Base-by-base conservation (phyloP, 1,284 basidiomycete species). In the Hymenochaete sp. region DNA sequence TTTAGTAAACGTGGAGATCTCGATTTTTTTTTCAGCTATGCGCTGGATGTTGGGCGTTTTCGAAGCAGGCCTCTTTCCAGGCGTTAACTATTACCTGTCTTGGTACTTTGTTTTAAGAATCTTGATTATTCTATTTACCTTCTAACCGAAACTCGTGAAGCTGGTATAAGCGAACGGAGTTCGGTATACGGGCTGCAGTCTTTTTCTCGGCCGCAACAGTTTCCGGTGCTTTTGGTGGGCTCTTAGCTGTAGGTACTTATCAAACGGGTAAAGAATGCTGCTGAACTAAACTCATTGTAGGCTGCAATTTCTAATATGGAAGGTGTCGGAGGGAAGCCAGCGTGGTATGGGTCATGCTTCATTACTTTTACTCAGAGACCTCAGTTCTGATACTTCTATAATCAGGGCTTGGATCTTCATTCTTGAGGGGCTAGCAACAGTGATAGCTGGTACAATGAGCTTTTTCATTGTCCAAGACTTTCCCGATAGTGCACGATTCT, bases 391-490 rank as follows among this genome's bases (percentile, higher is more conserved):
- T 29, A 39, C n/a, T 11, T 68, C 66, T 1, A 73, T 6, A 21
- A 4, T 16, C 26, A 42, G 77, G 76, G 67, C 79, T 27, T 85
- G 82, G 82, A 83, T 86, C 57, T 85, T 87, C 63, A 79, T 80
- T 53, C 53, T 81, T 16, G 76, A 80, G 52, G 79, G 77, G 22
- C 66, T 87, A 25, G 66, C 66, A 18, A 89, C 85, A 2, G 72
- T 87, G 24, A 6, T 85, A 18, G 77, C 78, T 2, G 82, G 81
- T 2, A 55, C 62, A n/a, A 55, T 67, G 3, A 83, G 82, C 3
- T 88, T 79, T 67, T 88, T 74, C 72, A 75, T 87, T 53, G 76
- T 87, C 50, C 77, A 82, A 56, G 86, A 89, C 61, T 89, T 89
- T 65, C 85, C 84, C 3, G 82, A 86, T 56, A 82, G 75, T 0